Evolutionary conservation across 1,284 basidiomycete species (phyloP), one percentile per base, ranked within the genome.

Genomic region (Trametes versicolor): DNA sequence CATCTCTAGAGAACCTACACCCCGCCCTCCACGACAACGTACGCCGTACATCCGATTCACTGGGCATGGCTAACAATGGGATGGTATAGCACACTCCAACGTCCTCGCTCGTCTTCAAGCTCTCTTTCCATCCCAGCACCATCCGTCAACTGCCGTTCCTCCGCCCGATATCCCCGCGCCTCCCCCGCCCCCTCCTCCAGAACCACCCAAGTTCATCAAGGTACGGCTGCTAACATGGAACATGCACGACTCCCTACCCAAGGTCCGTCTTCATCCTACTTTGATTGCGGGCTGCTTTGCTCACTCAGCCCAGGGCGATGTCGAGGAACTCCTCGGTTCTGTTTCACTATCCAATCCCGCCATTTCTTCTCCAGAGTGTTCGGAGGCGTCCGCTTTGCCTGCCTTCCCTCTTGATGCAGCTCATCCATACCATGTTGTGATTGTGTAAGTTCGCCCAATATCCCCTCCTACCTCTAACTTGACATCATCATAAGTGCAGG

Each of bases 351-450:
- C 3, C 87, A 89, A 71, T 79, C 77, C 41, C 72, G 78, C 19
- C 70, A 78, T 29, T 71, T 74, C 73, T 7, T 69, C 74, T 4
- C 72, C 76, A 13, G 69, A 65, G 9, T 68, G 67, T 10, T 57
- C 69, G 10, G 69, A 68, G 13, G 58, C 68, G 7, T 65, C 77
- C 21, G 65, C 70, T 4, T 78, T 91, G 19, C 89, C 89, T 10
- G 75, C 78, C 39, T 78, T 93, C 23, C 73, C 84, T 15, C 64
- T 78, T 2, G 86, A 88, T 49, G 77, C 81, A 19, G 74, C 74
- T 21, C 94, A 95, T 76, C 92, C 92, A 8, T 95, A 93, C 75
- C 94, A 95, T 76, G 77, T 95, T 19, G 80, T 95, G 23, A 86
- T 95, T 25, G 84, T 95, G 91, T 91, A 72, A 75, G 89, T 79